Evolutionary conservation across 805 yeast genomes (phyloP).

Genomic region (Cyberlindnera mycetangii): DNA sequence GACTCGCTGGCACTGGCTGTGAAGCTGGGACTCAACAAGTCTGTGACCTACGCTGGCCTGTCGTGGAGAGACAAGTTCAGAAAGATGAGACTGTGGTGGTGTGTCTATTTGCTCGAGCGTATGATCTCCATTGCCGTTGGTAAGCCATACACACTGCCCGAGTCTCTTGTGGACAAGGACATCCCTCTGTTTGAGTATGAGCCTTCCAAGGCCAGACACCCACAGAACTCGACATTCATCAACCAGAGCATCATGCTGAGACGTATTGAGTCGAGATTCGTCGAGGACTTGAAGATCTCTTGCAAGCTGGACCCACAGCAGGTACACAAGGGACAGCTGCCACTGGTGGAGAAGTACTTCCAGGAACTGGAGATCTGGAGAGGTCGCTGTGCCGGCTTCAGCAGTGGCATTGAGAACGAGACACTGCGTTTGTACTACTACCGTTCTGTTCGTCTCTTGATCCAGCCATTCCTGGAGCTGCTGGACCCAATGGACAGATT

Average conservation of each 20-base stretch:
- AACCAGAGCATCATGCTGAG: constrained; percentile 56
- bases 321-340: constrained; percentile 38
- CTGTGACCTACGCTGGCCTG: constrained; percentile 32
- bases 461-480: constrained; percentile 63
- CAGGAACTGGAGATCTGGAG: constrained; percentile 59
- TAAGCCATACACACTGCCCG: constrained; percentile 52
- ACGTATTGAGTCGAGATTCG: constrained; percentile 57
- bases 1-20: constrained; percentile 50
- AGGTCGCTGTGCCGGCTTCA: constrained; percentile 45
- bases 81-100: constrained; percentile 59
- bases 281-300: constrained; percentile 45
- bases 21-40: constrained; percentile 35
- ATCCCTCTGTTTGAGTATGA: constrained; percentile 50
- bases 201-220: constrained; percentile 33
- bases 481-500: constrained; percentile 58
- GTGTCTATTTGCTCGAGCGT: constrained; percentile 58
- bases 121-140: constrained; percentile 62
- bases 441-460: constrained; percentile 54
- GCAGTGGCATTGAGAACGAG: constrained; percentile 53
- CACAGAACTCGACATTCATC: constrained; percentile 36
- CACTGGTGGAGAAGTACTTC: constrained; percentile 49
- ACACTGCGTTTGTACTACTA: constrained; percentile 58
- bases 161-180: constrained; percentile 44
- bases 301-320: constrained; percentile 27
- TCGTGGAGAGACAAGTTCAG: constrained; percentile 32